Conservation (phyloP, 164 flowering plant species). For the Warburgia ugandensis region DNA sequence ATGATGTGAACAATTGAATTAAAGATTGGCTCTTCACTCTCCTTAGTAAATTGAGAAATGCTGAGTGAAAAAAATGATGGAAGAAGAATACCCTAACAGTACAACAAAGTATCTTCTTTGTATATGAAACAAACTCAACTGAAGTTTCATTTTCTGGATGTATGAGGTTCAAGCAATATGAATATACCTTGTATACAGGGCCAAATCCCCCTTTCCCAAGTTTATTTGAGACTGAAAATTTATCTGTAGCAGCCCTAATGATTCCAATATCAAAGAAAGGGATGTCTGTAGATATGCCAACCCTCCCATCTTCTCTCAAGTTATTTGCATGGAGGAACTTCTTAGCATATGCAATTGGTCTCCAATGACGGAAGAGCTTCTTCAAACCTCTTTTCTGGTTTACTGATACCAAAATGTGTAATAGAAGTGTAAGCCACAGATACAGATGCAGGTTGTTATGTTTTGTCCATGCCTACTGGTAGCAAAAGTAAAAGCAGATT, state of each 20-base stretch:
- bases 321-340: neutral
- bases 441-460: no score
- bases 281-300: neutral
- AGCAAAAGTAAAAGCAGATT: no score
- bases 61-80: no score
- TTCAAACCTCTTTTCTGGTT: neutral
- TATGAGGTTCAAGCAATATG: no score
- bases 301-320: neutral
- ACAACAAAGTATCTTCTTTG: no score
- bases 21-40: no score
- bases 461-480: no score
- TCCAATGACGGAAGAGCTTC: neutral
- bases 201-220: conserved; percentile 14
- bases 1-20: no score
- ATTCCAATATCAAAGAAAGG: conserved; percentile 1
- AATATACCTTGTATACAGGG: conserved; percentile 10
- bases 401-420: neutral
- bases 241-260: conserved; percentile 6
- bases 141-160: no score
- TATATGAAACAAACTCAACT: no score
- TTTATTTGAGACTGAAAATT: conserved; percentile 6
- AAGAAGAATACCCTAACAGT: no score
- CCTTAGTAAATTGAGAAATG: no score
- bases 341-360: neutral
- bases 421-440: neutral